Conservation (phyloP, 768 basidiomycete species). For the Boletus eberwhitei region DNA sequence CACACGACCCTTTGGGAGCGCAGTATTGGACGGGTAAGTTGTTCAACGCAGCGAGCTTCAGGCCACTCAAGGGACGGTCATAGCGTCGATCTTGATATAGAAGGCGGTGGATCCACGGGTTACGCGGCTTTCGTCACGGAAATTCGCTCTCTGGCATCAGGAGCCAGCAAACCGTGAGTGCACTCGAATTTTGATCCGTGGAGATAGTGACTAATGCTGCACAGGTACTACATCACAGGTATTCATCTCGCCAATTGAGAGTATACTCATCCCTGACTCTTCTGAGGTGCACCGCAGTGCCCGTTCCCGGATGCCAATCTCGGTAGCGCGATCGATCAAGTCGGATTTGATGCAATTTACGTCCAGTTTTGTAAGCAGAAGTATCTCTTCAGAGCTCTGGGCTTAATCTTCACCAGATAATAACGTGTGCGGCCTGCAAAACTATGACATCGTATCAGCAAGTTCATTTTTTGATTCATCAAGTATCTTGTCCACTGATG, state of each 20-base stretch:
- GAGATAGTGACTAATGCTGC: neutral
- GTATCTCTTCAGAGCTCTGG: neutral
- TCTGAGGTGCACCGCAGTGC: slow-evolving; percentile 40
- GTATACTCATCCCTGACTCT: neutral
- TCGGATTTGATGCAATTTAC: slow-evolving; percentile 68
- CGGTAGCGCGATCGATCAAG: slow-evolving; percentile 55
- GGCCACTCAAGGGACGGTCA: neutral
- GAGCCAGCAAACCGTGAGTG: slow-evolving; percentile 22
- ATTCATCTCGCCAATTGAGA: neutral
- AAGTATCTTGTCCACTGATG: neutral
- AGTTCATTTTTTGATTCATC: slow-evolving; percentile 19
- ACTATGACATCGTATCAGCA: slow-evolving; percentile 54
- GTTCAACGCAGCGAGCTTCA: neutral
- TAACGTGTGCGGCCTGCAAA: slow-evolving; percentile 41
- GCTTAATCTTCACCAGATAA: slow-evolving; percentile 33
- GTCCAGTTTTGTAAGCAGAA: slow-evolving; percentile 54
- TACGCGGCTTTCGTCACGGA: slow-evolving; percentile 45
- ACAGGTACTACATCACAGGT: slow-evolving; percentile 62
- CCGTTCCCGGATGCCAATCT: slow-evolving; percentile 67
- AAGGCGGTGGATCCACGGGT: slow-evolving; percentile 52
- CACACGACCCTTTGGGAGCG: slow-evolving; percentile 44
- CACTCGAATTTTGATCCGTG: neutral
- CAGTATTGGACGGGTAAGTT: slow-evolving; percentile 44
- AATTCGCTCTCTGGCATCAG: slow-evolving; percentile 23
- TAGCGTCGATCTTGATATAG: slow-evolving; percentile 72